A percentile compares a stretch with the other conserved stretches of the same genome.
phyloP scores from a whole-genome alignment of 345 rosid genomes.

The Schrenkiella parvula region DNA sequence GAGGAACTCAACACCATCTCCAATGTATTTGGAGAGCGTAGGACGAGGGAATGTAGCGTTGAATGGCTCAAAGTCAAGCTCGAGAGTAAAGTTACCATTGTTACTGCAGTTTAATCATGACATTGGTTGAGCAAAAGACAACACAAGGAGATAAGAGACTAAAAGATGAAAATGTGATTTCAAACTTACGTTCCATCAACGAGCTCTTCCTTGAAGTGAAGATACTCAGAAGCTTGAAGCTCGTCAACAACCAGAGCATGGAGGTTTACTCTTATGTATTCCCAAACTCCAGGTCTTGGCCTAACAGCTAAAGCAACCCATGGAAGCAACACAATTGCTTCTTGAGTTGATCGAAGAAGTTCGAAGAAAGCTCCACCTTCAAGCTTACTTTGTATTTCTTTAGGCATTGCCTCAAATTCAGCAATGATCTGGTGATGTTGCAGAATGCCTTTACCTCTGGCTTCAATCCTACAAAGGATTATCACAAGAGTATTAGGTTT shows the following conservation, averaged over 20 bases:
- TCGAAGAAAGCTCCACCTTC: constrained; percentile 58
- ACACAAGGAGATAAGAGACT: background rate
- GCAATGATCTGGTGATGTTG: constrained; percentile 69
- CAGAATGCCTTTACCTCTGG: constrained; percentile 71
- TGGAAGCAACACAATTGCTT: constrained; percentile 77
- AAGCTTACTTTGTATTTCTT: constrained; percentile 47
- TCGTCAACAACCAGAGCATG: constrained; percentile 77
- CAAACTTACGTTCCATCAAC: constrained; percentile 60
- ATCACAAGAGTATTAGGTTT: background rate
- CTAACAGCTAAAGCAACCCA: constrained; percentile 83
- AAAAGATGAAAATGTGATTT: background rate
- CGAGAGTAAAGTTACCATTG: constrained; percentile 76
- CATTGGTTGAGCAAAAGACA: background rate
- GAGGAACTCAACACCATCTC: constrained; percentile 90
- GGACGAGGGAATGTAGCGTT: constrained; percentile 76
- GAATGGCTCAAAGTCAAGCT: constrained; percentile 90
- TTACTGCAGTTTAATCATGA: constrained; percentile 36
- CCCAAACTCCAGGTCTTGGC: constrained; percentile 92
- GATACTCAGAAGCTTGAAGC: constrained; percentile 59
- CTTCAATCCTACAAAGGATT: constrained; percentile 49
- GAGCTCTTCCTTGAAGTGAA: constrained; percentile 87
- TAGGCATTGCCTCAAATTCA: constrained; percentile 69
- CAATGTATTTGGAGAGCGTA: constrained; percentile 80
- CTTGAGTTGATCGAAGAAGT: constrained; percentile 62
- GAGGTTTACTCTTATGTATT: constrained; percentile 62